phyloP scores from a whole-genome alignment of 352 stramenopile species.

The Phytophthora fragariae region DNA sequence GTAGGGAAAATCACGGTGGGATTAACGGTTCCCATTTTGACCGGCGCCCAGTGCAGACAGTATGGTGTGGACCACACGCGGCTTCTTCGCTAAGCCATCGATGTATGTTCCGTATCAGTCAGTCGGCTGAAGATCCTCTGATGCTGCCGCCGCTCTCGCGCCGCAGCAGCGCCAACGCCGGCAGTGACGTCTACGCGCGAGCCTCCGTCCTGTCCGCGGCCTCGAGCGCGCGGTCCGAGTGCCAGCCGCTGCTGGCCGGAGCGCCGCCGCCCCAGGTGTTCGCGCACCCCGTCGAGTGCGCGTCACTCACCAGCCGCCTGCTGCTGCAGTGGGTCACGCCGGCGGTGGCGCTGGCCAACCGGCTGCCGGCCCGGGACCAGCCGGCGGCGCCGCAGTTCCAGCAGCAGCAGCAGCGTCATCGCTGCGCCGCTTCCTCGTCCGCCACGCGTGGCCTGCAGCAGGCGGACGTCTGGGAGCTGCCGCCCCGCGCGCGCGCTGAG shows the following conservation, averaged over 20 bases:
- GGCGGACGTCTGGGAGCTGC: constrained; percentile 70
- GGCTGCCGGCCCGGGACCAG: constrained; percentile 35
- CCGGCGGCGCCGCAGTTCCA: constrained; percentile 31
- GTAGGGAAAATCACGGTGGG: too few relatives aligned
- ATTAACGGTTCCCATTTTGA: too few relatives aligned
- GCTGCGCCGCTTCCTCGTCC: constrained; percentile 13
- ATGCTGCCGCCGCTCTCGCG: constrained; percentile 24
- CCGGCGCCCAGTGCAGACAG: too few relatives aligned
- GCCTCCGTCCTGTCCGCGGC: constrained; percentile 23
- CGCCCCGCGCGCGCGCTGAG: constrained; percentile 49
- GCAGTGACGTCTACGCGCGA: constrained; percentile 12
- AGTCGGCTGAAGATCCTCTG: neutral
- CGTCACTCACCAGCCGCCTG: constrained; percentile 51
- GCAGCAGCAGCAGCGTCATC: neutral
- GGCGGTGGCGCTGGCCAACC: constrained; percentile 48
- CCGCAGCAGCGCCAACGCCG: constrained; percentile 22
- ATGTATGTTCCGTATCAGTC: neutral
- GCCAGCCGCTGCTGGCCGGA: constrained; percentile 47
- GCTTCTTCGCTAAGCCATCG: too few relatives aligned
- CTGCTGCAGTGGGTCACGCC: constrained; percentile 61
- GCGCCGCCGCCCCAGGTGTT: constrained; percentile 42
- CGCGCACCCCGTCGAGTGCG: constrained; percentile 49
- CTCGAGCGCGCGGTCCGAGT: constrained; percentile 20
- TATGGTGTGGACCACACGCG: too few relatives aligned
- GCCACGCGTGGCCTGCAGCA: constrained; percentile 51